Conservation (phyloP, 169 alveolate species). For the Cyclospora cayetanensis region DNA sequence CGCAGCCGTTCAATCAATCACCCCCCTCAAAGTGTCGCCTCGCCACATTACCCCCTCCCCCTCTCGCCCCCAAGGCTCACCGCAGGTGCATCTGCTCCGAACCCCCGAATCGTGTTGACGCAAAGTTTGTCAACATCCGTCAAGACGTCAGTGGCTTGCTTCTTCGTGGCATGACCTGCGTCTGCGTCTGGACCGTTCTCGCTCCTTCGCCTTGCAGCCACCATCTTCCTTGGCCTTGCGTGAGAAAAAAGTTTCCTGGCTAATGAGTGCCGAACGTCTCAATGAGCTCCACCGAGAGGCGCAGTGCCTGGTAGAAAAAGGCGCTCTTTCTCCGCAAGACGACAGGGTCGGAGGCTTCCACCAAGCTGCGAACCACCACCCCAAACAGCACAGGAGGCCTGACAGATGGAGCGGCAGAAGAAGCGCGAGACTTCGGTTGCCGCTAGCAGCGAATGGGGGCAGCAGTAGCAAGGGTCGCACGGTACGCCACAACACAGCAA, state of each 20-base stretch:
- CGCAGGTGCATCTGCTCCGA: slow-evolving; percentile 73
- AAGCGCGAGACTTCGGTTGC: too few species aligned
- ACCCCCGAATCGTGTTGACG: slow-evolving; percentile 73
- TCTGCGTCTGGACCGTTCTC: slow-evolving; percentile 43
- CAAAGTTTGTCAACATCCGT: slow-evolving; percentile 65
- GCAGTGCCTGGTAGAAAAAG: slow-evolving; percentile 23
- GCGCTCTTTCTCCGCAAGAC: slow-evolving; percentile 9
- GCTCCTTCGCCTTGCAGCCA: slow-evolving; percentile 47
- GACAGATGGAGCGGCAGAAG: too few species aligned
- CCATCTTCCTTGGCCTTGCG: background rate
- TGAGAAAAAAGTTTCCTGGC: background rate
- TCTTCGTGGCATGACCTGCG: slow-evolving; percentile 28
- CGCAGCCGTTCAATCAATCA: background rate
- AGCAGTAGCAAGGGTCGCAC: too few species aligned
- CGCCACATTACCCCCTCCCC: background rate
- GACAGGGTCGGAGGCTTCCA: slow-evolving; percentile 34
- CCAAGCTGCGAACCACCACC: background rate
- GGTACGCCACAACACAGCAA: too few species aligned
- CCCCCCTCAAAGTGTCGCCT: background rate
- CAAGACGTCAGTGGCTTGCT: background rate
- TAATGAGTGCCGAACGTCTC: slow-evolving; percentile 20
- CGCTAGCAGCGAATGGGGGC: too few species aligned
- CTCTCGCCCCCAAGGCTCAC: background rate
- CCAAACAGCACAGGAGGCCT: too few species aligned
- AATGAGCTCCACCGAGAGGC: background rate